These are phyloP conservation scores for Cyclotella distinguenda DNA, from an alignment of 108 stramenopile genomes.

Conservation along the genomic window DNA sequence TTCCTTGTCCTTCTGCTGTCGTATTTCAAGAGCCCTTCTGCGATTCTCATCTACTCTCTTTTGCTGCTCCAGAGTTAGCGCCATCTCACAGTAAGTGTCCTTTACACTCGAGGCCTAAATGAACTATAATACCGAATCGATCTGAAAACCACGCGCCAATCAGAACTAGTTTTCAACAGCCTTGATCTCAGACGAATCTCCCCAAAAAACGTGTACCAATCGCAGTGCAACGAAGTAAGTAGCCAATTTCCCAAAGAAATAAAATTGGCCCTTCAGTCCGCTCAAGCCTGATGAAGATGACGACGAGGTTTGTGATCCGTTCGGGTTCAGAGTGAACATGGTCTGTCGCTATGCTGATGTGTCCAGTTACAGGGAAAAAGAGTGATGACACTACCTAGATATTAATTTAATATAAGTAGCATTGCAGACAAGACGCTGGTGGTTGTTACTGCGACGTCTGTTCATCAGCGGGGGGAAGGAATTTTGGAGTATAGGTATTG, in stretches of 20 bases:
- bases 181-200: conserved; percentile 41
- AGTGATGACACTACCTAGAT: no score
- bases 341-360: not conserved
- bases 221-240: conserved; percentile 71
- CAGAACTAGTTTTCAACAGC: conserved; percentile 30
- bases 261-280: conserved; percentile 41
- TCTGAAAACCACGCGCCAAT: not conserved
- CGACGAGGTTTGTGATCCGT: conserved; percentile 42
- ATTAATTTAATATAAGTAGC: no score
- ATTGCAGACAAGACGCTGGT: no score
- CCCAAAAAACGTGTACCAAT: conserved; percentile 73
- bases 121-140: not conserved
- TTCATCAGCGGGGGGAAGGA: no score
- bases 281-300: conserved; percentile 33
- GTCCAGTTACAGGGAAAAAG: no score
- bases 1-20: conserved; percentile 47
- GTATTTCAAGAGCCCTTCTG: conserved; percentile 69
- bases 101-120: not conserved
- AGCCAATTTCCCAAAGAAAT: conserved; percentile 76
- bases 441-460: no score
- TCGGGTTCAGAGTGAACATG: conserved; percentile 81
- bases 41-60: conserved; percentile 75
- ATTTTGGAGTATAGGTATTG: no score
- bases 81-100: conserved; percentile 27
- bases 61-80: conserved; percentile 70